Base-by-base conservation (phyloP, 164 flowering plant species). In the Akebia trifoliata region DNA sequence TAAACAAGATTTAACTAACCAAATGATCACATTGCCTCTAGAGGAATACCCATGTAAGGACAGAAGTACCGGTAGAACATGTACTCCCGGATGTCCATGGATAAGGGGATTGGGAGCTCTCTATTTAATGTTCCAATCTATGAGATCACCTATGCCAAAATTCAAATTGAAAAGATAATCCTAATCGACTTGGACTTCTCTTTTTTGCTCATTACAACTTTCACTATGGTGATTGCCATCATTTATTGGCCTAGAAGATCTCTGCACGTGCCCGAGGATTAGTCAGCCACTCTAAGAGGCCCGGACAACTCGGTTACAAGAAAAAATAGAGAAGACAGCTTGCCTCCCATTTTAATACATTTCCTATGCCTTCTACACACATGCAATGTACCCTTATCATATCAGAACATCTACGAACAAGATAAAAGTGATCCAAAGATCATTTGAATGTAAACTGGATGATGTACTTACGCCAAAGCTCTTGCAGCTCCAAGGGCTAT, bases 401-500 rank as follows among this genome's bases (percentile, higher is more conserved):
- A 25, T 34, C 8, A 26, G 40, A 29, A 50, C 18, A 30, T 28
- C 17, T 29, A 25, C 1, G 6, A 59, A 42, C 21, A 30, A 25
- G 17, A 15, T 11, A 32, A 12, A 18, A 36, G 14, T 29, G n/a
- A n/a, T 47, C 4, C n/a, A n/a, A 8, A 21, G 8, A 58, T 22
- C 24, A 3, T 4, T 43, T 29, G 12, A 21, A 18, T 2, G 21
- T 6, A 47, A 45, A 21, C 9, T 21, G 22, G 39, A 14, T n/a
- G n/a, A n/a, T 48, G n/a, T 53, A 77, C 97, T 80, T 71, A 93
- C 99, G 86, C 87, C 28, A 93, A 73, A 43, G 96, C 95, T 69
- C 78, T 73, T 54, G 99, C 96, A 69, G 90, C 86, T 72, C 89
- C 89, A 63, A 93, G 82, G 14, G 93, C 94, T 53, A 93, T 57